Percentiles rank a stretch among this genome's conserved stretches.
These are phyloP conservation scores for Didymellaceae sp. DNA, from an alignment of 2,329 filamentous ascomycete genomes.

Conservation along the genomic window DNA sequence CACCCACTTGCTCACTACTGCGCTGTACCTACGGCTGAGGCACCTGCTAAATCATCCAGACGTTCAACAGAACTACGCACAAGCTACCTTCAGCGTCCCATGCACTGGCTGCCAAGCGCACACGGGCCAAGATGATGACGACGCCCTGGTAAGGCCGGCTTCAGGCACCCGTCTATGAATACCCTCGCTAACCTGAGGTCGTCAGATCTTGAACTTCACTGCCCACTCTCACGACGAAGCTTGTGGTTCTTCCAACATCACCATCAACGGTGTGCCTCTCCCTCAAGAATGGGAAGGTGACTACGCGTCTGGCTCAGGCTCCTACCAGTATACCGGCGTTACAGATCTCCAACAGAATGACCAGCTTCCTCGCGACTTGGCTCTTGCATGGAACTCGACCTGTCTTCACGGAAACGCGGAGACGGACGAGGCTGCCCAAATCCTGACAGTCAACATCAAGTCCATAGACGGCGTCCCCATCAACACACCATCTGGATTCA, in stretches of 20 bases:
- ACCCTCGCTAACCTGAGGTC: slow-evolving; percentile 35
- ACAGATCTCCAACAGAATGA: slow-evolving; percentile 43
- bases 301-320: slow-evolving; percentile 45
- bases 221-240: slow-evolving; percentile 47
- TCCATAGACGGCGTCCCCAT: slow-evolving; percentile 46
- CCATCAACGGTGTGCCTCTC: slow-evolving; percentile 50
- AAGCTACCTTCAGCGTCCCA: slow-evolving; percentile 53
- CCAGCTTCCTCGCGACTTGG: slow-evolving; percentile 43
- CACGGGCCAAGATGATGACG: slow-evolving; percentile 51
- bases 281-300: slow-evolving; percentile 49
- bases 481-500: slow-evolving; percentile 45
- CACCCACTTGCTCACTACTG: too few species aligned
- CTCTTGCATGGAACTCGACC: slow-evolving; percentile 48
- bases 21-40: slow-evolving; percentile 37
- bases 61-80: slow-evolving; percentile 43
- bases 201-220: slow-evolving; percentile 53
- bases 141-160: slow-evolving; percentile 49
- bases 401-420: slow-evolving; percentile 46
- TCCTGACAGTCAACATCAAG: slow-evolving; percentile 50
- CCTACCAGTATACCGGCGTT: slow-evolving; percentile 34
- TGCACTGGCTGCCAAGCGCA: slow-evolving; percentile 48
- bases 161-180: slow-evolving; percentile 39
- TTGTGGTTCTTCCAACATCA: slow-evolving; percentile 51
- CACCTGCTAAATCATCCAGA: slow-evolving; percentile 44
- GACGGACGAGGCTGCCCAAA: slow-evolving; percentile 42